Evolutionary conservation across 345 rosid species (phyloP), one percentile per base, ranked within the genome.

Genomic region (Syzygium jambos): DNA sequence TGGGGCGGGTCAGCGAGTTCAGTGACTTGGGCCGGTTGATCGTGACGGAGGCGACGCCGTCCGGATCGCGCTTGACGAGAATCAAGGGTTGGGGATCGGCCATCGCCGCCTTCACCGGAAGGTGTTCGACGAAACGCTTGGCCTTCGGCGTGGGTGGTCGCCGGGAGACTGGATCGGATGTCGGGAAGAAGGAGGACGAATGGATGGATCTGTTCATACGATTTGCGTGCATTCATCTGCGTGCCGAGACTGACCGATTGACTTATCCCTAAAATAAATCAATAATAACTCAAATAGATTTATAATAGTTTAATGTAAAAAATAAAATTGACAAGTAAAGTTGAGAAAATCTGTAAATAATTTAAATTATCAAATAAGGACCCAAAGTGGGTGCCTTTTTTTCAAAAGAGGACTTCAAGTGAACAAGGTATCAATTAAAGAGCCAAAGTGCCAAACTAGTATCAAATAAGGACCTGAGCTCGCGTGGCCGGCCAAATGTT

Each of bases 21-120:
- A 98, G 97, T n/a, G 98, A 94, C 86, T 87, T 92, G 6, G 99
- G 99, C 86, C 99, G 97, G 93, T 95, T 98, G 91, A 98, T 95
- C 46, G 98, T 95, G 88, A 98, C 88, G 86, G 86, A 73, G 2
- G 93, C 98, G 89, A 96, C 91, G 82, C 99, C 99, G 88, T 88
- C 88, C 15, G 93, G 90, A 27, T 91, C 95, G 1, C 95, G 93
- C 78, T 88, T 87, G 22, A 96, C 95, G 52, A 91, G 88, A 85
- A 98, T 98, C 43, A 94, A 95, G 63, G 87, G 89, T 8, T 90
- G 92, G 56, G 91, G 49, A 19, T 34, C 55, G 52, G 91, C 11
- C 86, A 61, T 87, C 23, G 82, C 38, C 25, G 80, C 77, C 77
- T 15, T 68, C 11, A 2, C 27, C 82, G 46, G 80, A 34, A 38